Percentiles rank a stretch among this genome's conserved stretches.
phyloP scores from a whole-genome alignment of 2,329 filamentous ascomycete species.

The Polytolypa hystricis region DNA sequence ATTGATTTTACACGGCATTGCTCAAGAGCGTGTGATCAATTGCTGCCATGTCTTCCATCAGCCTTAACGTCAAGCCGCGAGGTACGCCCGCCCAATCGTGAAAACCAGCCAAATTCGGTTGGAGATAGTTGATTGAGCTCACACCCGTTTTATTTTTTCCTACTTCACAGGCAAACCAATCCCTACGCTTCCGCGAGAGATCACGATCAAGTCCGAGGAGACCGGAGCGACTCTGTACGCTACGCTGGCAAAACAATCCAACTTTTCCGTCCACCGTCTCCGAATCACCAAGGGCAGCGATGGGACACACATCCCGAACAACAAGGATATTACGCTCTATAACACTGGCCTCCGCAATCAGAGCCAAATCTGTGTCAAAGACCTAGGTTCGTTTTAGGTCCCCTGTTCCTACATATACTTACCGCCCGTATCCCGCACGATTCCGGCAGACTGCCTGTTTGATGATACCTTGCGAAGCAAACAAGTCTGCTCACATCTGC shows the following conservation, averaged over 20 bases:
- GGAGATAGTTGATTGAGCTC: too few relatives aligned
- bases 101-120: too few relatives aligned
- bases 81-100: too few relatives aligned
- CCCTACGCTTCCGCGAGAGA: constrained; percentile 46
- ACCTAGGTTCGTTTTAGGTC: constrained; percentile 57
- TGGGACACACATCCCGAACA: constrained; percentile 47
- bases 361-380: constrained; percentile 71
- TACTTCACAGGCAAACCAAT: constrained; percentile 48
- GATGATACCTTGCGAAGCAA: too few relatives aligned
- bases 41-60: constrained; percentile 8
- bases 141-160: too few relatives aligned
- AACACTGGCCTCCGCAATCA: constrained; percentile 47
- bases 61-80: constrained; percentile 11
- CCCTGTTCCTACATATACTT: background rate
- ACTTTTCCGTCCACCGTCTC: constrained; percentile 47
- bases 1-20: too few relatives aligned
- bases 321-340: constrained; percentile 40
- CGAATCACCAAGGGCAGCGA: constrained; percentile 55
- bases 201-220: constrained; percentile 41
- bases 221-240: constrained; percentile 47
- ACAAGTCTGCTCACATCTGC: too few relatives aligned
- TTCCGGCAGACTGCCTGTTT: too few relatives aligned
- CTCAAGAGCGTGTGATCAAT: too few relatives aligned
- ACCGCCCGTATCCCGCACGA: too few relatives aligned
- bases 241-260: constrained; percentile 43